Evolutionary conservation across 306 rosid species (phyloP).

Genomic region (Prunus salicina): DNA sequence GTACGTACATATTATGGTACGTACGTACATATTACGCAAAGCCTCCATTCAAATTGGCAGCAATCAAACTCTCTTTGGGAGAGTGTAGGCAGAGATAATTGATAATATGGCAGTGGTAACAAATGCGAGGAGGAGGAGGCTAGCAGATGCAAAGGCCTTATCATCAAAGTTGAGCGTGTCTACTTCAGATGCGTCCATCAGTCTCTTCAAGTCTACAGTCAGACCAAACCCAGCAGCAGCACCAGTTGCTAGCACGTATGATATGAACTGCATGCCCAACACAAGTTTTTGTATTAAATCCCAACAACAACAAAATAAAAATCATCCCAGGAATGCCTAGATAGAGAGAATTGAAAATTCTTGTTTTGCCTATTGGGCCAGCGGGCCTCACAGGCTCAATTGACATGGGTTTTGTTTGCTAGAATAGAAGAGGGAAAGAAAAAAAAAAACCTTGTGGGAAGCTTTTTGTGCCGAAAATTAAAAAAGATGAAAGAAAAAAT

Average conservation of each 20-base stretch:
- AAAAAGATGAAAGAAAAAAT: neutral
- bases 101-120: constrained; percentile 45
- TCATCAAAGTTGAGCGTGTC: constrained; percentile 21
- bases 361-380: too few species aligned
- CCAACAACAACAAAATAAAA: too few species aligned
- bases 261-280: constrained; percentile 34
- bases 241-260: constrained; percentile 51
- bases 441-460: neutral
- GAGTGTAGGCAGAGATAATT: constrained; percentile 42
- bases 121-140: constrained; percentile 46
- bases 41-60: too few species aligned
- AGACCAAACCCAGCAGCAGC: constrained; percentile 62
- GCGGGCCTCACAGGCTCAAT: too few species aligned
- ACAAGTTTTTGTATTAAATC: neutral
- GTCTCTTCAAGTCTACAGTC: constrained; percentile 23
- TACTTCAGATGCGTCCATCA: neutral
- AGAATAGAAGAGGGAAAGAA: too few species aligned
- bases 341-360: too few species aligned
- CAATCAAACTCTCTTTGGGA: constrained; percentile 9
- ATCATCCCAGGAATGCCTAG: too few species aligned
- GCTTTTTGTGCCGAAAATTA: neutral
- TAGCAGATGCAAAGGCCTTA: constrained; percentile 46
- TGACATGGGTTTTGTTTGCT: too few species aligned
- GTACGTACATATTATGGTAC: too few species aligned
- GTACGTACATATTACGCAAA: too few species aligned